Evolutionary conservation across 1,139 yeast species (phyloP), one percentile per base, ranked within the genome.

Genomic region (Saccharomyces hybrid): DNA sequence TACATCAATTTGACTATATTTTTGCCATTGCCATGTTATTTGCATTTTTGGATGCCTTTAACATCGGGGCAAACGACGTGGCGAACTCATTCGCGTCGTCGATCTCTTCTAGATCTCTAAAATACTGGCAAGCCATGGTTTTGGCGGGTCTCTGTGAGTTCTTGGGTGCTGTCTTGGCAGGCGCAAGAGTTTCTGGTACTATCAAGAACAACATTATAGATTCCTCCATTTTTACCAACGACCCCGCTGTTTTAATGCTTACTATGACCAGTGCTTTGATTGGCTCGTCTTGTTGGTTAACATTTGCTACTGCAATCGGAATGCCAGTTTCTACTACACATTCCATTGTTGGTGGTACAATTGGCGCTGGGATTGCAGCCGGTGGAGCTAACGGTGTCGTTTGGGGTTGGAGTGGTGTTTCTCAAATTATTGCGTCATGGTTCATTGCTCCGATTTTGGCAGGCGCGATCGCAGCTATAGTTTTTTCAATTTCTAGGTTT

Each of bases 271-370:
- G 86, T 72, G 91, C 93, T 46, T 73, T 84, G 54, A 80, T 84
- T 51, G 93, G 91, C 49, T 83, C 90, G n/a, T 83, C 91, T 0
- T 54, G 75, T 38, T 86, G 93, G 91, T 75, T 86, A 56, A 74
- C 86, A 13, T 57, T 83, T 58, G 91, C 91, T 42, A 86, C 93
- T 32, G 61, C 69, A 3, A 69, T 84, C 46, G 88, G 89, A 60
- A 79, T 84, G 79, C 91, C 93, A 28, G 90, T 84, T 50, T 85
- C 91, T 14, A 84, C 91, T 32, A 86, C 93, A 25, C 91, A 86
- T 65, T 83, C 90, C 11, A 84, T 86, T 62, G 87, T 86, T 52
- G 93, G 91, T 66, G 91, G 84, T 41, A 78, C 84, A 51, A 83
- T 85, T 59, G 93, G 95, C 59, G 78, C 87, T 16, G 84, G 88